Base-by-base conservation (phyloP, 306 rosid genomes). In the Echinosophora koreensis region DNA sequence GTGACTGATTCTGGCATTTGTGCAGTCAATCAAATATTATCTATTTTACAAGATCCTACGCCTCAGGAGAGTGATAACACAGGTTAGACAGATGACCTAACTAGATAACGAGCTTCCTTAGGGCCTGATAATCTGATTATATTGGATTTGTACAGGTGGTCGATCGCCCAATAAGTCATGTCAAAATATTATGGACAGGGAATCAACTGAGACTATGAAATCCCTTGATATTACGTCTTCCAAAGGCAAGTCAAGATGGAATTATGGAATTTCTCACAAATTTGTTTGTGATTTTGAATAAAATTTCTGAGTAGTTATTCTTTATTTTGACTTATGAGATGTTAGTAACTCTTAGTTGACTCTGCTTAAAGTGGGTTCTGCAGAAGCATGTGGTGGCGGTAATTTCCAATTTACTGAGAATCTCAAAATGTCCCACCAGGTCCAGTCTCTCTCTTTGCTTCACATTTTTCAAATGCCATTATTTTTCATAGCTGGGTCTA, bases 11-110 rank as follows among this genome's bases (percentile, higher is more conserved):
- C 35, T 81, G 78, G 52, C 61, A 60, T 60, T 66, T 78, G 58
- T 87, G 96, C 94, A 94, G 97, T 78, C 77, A 65, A 71, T 82
- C 90, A 89, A 81, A 94, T 94, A 69, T 78, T 94, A 90, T 88
- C 90, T 66, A 69, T 88, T 77, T 86, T 94, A 75, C 96, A 88
- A 74, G 83, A 79, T 22, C 90, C 91, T n/a, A 55, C 10, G 87
- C 68, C 80, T 66, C 73, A 22, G 51, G 82, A 64, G 65, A 81
- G 69, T 66, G 10, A 46, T 54, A 64, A 73, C 71, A 67, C 81
- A 66, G 88, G 85, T 74, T 55, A 74, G 81, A 39, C 34, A 17
- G 46, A 27, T 50, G 68, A 71, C 71, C 79, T 71, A 46, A 64
- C 65, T 13, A 60, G 37, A 17, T 79, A 69, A 54, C 22, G 13